A percentile compares a stretch with the other conserved stretches of the same genome.
These are phyloP conservation scores for Aphanoascus verrucosus DNA, from an alignment of 2,329 filamentous ascomycete genomes.

Conservation along the genomic window DNA sequence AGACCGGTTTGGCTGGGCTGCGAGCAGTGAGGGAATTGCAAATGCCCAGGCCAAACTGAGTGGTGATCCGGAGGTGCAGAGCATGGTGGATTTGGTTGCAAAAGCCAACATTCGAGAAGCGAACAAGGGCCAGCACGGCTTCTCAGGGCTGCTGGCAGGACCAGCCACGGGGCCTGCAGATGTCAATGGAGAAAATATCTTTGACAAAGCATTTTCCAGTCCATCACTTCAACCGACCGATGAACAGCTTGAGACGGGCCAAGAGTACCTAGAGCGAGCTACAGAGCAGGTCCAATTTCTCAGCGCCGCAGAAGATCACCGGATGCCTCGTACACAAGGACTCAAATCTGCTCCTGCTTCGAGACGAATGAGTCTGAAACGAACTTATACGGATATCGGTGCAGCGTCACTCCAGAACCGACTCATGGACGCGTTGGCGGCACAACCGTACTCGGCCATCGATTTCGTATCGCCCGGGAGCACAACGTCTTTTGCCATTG, in stretches of 20 bases:
- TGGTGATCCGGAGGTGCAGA: slow-evolving; percentile 77
- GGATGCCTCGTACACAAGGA: slow-evolving; percentile 24
- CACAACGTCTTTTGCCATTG: slow-evolving; percentile 28
- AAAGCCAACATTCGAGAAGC: slow-evolving; percentile 67
- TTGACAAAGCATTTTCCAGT: slow-evolving; percentile 64
- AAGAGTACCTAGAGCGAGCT: slow-evolving; percentile 2
- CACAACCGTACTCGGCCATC: slow-evolving; percentile 59
- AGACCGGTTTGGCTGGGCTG: slow-evolving; percentile 74
- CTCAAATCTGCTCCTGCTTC: slow-evolving; percentile 41
- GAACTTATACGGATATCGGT: slow-evolving; percentile 76
- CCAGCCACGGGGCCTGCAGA: slow-evolving; percentile 73
- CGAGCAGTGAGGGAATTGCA: slow-evolving; percentile 62
- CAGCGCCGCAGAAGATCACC: slow-evolving; percentile 25
- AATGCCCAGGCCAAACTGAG: slow-evolving; percentile 72
- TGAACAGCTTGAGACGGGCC: neutral
- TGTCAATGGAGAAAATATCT: slow-evolving; percentile 63
- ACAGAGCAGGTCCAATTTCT: slow-evolving; percentile 1
- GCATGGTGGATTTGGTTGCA: slow-evolving; percentile 78
- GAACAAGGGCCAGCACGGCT: slow-evolving; percentile 42
- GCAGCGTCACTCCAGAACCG: slow-evolving; percentile 67
- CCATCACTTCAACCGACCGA: slow-evolving; percentile 2
- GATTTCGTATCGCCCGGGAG: slow-evolving; percentile 35
- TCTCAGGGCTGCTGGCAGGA: slow-evolving; percentile 41
- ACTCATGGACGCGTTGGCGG: slow-evolving; percentile 69
- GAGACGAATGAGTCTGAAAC: slow-evolving; percentile 60